These are phyloP conservation scores for Elasticomyces elasticus DNA, from an alignment of 495 filamentous ascomycete genomes.

Conservation along the genomic window DNA sequence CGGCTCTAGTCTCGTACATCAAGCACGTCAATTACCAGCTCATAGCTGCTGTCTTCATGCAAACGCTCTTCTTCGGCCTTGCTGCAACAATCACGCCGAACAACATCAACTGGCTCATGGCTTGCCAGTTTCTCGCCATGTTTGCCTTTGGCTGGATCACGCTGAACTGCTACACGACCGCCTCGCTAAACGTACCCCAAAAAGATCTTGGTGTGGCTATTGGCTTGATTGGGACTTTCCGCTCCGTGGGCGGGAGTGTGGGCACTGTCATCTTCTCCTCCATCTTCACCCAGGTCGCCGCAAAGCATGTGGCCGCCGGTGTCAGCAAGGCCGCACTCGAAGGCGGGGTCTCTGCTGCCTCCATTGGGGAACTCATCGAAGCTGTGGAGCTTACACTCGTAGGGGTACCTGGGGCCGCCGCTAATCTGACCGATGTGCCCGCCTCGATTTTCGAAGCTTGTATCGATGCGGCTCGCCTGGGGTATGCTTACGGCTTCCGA, in stretches of 20 bases:
- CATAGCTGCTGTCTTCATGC: conserved; percentile 28
- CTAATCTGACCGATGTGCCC: conserved; percentile 15
- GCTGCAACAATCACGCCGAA: conserved; percentile 26
- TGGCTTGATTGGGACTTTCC: conserved; percentile 23
- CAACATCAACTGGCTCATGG: conserved; percentile 28
- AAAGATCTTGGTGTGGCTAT: conserved; percentile 23
- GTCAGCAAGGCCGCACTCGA: conserved; percentile 20
- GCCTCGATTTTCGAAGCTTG: conserved; percentile 17
- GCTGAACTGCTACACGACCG: conserved; percentile 26
- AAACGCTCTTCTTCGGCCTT: conserved; percentile 30
- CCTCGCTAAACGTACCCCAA: conserved; percentile 29
- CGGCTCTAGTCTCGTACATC: conserved; percentile 29
- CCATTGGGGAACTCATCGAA: conserved; percentile 18
- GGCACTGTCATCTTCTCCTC: conserved; percentile 20
- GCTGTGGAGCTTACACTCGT: conserved; percentile 22
- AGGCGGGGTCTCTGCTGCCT: conserved; percentile 15
- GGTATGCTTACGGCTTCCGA: conserved; percentile 32
- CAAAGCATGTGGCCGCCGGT: conserved; percentile 19
- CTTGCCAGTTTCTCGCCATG: conserved; percentile 30
- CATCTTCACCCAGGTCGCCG: conserved; percentile 17
- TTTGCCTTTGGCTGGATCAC: conserved; percentile 31
- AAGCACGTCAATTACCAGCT: conserved; percentile 30
- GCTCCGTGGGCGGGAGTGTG: conserved; percentile 19
- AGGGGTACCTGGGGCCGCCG: conserved; percentile 21
- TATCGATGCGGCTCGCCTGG: conserved; percentile 16